Base-by-base conservation (phyloP, 2,329 filamentous ascomycete species). In the Trichocomaceae sp. region DNA sequence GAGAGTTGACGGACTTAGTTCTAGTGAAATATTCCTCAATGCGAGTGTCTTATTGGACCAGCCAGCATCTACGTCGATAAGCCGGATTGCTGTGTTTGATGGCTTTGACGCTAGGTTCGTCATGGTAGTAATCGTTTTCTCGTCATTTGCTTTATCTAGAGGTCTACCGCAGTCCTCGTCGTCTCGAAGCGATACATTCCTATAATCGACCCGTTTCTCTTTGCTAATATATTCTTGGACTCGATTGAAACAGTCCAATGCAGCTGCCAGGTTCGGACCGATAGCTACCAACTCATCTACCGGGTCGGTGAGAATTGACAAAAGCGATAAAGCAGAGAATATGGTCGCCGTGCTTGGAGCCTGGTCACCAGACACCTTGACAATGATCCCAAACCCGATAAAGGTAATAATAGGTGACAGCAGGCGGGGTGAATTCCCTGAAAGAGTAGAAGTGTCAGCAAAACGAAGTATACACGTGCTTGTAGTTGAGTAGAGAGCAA, bases 1-100 rank as follows among this genome's bases (percentile, higher is more conserved):
- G 44, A 79, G 69, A 54, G 71, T 74, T 35, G 69, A 70, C 19
- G 69, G 70, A 29, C 72, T 65, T 41, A 78, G 64, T 6, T 59
- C 64, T 22, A 78, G 58, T 5, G 68, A 71, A 50, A 78, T 69
- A 13, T 67, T 63, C 41, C 73, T 69, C 45, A 79, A 58, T 17
- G 70, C 61, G 1, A 76, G 66, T 4, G 68, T 65, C 45, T 73
- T 71, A 20, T 33, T 35, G 17, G 45, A 39, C 51, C 51, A 54
- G 22, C 51, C 45, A 13, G 45, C 51, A 4, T 54, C 51, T 17
- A 54, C 45, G 42, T 54, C 33, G 45, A 23, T 6, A 47, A 54
- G 44, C 29, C 17, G 44, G 29, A 54, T 54, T 41, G 33, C 45
- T 20, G 42, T 13, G 15, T 13, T 29, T 20, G 44, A n/a, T 6